phyloP scores from a whole-genome alignment of 2,329 filamentous ascomycete species.

The Endocalyx cinctus region DNA sequence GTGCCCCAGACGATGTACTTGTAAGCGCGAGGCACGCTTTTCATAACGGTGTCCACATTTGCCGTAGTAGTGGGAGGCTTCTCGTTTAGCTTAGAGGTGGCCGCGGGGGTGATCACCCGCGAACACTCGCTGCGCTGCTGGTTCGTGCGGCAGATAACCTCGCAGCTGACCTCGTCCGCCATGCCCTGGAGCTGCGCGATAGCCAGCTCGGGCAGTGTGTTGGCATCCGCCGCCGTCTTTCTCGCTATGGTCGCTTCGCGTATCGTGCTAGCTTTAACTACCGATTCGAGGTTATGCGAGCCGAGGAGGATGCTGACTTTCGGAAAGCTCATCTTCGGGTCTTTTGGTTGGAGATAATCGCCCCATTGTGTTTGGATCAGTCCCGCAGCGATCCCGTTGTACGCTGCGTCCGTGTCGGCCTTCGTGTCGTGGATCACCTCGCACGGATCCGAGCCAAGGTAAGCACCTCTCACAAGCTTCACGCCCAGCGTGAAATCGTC shows the following conservation, averaged over 20 bases:
- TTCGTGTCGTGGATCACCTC: slow-evolving; percentile 69
- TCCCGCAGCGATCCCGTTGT: slow-evolving; percentile 65
- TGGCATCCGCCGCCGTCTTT: slow-evolving; percentile 16
- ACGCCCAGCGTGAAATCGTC: slow-evolving; percentile 65
- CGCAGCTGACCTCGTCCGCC: slow-evolving; percentile 85
- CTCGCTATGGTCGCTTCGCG: slow-evolving; percentile 39
- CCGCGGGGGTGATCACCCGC: not conserved
- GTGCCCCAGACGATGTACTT: slow-evolving; percentile 69
- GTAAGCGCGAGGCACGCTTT: slow-evolving; percentile 40
- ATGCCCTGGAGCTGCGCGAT: slow-evolving; percentile 90
- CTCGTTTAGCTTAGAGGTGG: not conserved
- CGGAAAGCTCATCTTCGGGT: slow-evolving; percentile 45
- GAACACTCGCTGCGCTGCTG: slow-evolving; percentile 1
- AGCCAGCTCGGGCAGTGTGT: slow-evolving; percentile 32
- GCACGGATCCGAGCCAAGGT: slow-evolving; percentile 65
- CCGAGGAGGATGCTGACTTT: slow-evolving; percentile 66
- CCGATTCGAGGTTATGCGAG: slow-evolving; percentile 74
- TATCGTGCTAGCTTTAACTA: slow-evolving; percentile 52
- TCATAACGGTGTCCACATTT: slow-evolving; percentile 2
- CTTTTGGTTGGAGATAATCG: slow-evolving; percentile 41
- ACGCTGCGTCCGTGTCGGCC: slow-evolving; percentile 64
- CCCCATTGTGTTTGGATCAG: slow-evolving; percentile 63
- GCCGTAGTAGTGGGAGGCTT: slow-evolving; percentile 1
- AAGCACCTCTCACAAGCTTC: slow-evolving; percentile 73
- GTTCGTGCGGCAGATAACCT: slow-evolving; percentile 36